Base-by-base conservation (phyloP, 2,329 filamentous ascomycete genomes). In the Scedosporium apiospermum region DNA sequence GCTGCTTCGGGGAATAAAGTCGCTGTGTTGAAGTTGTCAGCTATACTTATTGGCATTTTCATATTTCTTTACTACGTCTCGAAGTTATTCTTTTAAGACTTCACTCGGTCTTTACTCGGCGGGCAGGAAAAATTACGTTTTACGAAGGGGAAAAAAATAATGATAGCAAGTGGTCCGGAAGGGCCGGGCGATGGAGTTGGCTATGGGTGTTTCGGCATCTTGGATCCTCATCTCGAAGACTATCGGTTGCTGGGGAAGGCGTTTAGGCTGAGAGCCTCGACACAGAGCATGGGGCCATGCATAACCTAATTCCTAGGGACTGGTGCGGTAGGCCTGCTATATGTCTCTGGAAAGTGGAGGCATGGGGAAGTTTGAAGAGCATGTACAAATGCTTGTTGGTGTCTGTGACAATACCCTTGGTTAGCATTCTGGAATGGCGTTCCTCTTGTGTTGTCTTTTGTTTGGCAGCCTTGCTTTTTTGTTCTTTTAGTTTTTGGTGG, bases 1-100 rank as follows among this genome's bases (percentile, higher is more conserved):
- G 95, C 95, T 57, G 88, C 88, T 60, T 86, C 88, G 62, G 95
- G 95, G 60, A 96, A 97, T 76, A 93, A 91, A 69, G 84, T 96
- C 49, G 93, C 95, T 16, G 88, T 98, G 46, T 75, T 99, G 65
- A 97, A 97, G 75, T 80, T 99, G 58, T 87, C 92, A 0, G 93
- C 85, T 26, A 96, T 97, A 46, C 81, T 96, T 26, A 82, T 93
- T 53, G 91, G 77, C 6, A 75, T 78, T 7, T 87, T 96, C 57
- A 69, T 98, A 61, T 74, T 92, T 63, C 71, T 96, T 46, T 98
- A 90, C 75, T 92, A 92, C 71, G 76, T 88, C 12, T 77, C 82
- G 67, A 84, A 84, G 67, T 80, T 87, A 73, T 77, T 91, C 62
- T 83, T 90, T 64, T 85, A 69, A 76, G 4, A 12, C 51, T 4